A percentile compares a stretch with the other conserved stretches of the same genome.
Conservation (phyloP, 805 yeast genomes). For the Scheffersomyces spartinae region DNA sequence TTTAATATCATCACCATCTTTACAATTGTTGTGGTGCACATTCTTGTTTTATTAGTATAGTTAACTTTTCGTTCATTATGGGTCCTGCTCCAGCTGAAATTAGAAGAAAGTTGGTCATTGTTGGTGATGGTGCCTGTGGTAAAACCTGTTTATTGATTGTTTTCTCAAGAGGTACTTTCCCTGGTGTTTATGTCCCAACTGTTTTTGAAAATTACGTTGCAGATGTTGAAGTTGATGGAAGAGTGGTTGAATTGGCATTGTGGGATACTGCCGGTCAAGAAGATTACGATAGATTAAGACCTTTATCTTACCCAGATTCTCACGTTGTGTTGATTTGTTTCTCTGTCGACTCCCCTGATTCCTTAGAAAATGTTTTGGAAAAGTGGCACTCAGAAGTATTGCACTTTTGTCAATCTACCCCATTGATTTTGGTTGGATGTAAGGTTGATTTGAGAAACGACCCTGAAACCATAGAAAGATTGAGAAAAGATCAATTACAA, state of each 20-base stretch:
- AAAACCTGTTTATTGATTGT: constrained; percentile 82
- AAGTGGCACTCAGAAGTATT: constrained; percentile 92
- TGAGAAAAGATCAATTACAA: constrained; percentile 62
- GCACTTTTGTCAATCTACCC: constrained; percentile 91
- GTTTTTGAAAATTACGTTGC: constrained; percentile 97
- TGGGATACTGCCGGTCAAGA: constrained; percentile 99
- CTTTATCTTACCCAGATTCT: constrained; percentile 84
- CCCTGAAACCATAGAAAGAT: constrained; percentile 60
- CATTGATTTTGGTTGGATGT: constrained; percentile 87
- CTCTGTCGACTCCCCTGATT: constrained; percentile 83
- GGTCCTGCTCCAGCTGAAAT: constrained; percentile 41
- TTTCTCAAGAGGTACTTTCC: constrained; percentile 82
- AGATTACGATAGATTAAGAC: constrained; percentile 90
- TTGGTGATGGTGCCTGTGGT: constrained; percentile 98
- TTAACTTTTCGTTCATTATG: constrained; percentile 11
- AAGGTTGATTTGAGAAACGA: constrained; percentile 83
- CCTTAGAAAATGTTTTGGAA: constrained; percentile 87
- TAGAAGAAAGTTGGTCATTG: constrained; percentile 82
- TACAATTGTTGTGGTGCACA: too few relatives aligned
- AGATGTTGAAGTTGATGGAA: constrained; percentile 60
- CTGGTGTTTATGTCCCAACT: constrained; percentile 90
- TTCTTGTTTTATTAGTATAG: too few relatives aligned
- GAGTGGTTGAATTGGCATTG: constrained; percentile 75
- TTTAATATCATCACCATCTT: too few relatives aligned
- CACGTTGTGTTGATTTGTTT: constrained; percentile 87